Base-by-base conservation (phyloP, 352 stramenopile species). In the Phytophthora foliorum region DNA sequence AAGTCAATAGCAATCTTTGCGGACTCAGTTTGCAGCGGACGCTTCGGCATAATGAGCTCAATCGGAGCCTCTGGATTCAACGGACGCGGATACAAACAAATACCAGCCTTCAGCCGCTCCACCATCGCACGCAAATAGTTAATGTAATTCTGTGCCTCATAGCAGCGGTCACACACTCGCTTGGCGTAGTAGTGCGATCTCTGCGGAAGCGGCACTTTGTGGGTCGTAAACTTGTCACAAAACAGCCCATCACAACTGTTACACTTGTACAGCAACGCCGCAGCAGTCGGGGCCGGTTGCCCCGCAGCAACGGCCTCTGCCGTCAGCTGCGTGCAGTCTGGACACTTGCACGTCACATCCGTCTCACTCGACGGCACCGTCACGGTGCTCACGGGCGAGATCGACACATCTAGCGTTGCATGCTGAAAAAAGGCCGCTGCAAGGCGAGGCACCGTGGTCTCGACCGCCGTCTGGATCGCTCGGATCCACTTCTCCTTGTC, bases 401-500 rank as follows among this genome's bases (percentile, higher is more conserved):
- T 61, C 2, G 83, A 80, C 22, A 84, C 76, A 51, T 82, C 72
- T 32, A 78, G 56, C 21, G 70, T 69, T 3, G 72, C 67, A 27
- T 91, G 82, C 34, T 80, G 81, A 16, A 84, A 82, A 19, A 86
- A 85, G 11, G 77, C 74, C 6, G 82, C 74, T 11, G 78, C 70
- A 11, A 88, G 64, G 8, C 86, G 81, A 14, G 88, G 85, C 66
- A 90, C 88, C n/a, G 80, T 96, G 6, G 89, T 96, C 70, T 89
- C 86, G 24, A 96, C 84, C 19, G 81, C 84, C 44, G 88, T 94
- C 63, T 96, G 89, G 63, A 96, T 96, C 22, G 87, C 89, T 61
- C 89, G 86, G 60, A 95, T 92, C 89, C 89, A 96, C 67, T 94
- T 95, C 54, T 96, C 89, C 70, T 96, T 96, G 63, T 96, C 89